Percentiles rank a stretch among this genome's conserved stretches.
phyloP scores from a whole-genome alignment of 1,284 basidiomycete genomes.

The Moesziomyces globuligerus region DNA sequence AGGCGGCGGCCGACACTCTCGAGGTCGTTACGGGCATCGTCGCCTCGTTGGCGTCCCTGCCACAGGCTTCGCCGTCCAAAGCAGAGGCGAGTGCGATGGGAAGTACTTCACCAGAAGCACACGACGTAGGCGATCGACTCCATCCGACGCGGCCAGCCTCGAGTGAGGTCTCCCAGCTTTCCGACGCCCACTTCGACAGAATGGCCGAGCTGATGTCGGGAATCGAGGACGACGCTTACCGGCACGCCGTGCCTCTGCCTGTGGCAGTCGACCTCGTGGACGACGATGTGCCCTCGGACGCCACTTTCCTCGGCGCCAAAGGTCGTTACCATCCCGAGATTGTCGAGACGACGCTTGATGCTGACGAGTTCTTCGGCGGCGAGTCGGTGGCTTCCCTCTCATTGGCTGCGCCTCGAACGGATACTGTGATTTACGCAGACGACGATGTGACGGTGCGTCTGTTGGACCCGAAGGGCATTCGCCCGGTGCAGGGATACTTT shows the following conservation, averaged over 20 bases:
- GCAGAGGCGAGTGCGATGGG: neutral
- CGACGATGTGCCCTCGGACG: slow-evolving; percentile 89
- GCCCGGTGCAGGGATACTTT: slow-evolving; percentile 63
- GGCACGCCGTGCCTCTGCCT: slow-evolving; percentile 73
- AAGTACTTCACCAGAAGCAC: neutral
- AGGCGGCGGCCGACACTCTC: slow-evolving; percentile 53
- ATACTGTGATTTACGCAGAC: slow-evolving; percentile 74
- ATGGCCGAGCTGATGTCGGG: slow-evolving; percentile 71
- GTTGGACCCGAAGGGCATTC: slow-evolving; percentile 73
- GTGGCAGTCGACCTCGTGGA: slow-evolving; percentile 85
- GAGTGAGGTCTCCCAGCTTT: neutral
- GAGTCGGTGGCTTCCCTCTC: slow-evolving; percentile 54
- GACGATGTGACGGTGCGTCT: slow-evolving; percentile 87
- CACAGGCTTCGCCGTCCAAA: neutral
- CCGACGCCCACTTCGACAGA: slow-evolving; percentile 6
- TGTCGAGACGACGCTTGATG: slow-evolving; percentile 72
- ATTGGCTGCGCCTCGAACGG: slow-evolving; percentile 38
- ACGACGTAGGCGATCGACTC: neutral
- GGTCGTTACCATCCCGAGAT: slow-evolving; percentile 72
- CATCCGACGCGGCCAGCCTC: neutral
- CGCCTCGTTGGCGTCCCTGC: slow-evolving; percentile 3
- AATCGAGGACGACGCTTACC: slow-evolving; percentile 86
- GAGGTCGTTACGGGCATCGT: slow-evolving; percentile 21
- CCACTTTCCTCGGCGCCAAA: slow-evolving; percentile 81
- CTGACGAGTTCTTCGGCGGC: slow-evolving; percentile 69